Evolutionary conservation across 768 basidiomycete species (phyloP).

Genomic region (Kwoniella dendrophila): DNA sequence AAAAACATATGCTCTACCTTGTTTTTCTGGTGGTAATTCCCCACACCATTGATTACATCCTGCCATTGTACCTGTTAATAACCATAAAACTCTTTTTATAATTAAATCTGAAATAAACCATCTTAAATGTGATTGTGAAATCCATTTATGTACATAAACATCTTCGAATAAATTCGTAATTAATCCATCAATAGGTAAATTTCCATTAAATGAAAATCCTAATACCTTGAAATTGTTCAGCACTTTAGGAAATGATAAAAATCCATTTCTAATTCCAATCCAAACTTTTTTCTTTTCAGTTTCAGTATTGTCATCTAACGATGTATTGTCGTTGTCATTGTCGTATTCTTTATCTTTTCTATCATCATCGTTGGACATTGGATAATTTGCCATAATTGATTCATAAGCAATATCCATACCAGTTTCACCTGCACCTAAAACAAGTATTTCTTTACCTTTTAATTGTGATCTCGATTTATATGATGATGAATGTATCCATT

Average conservation of each 20-base stretch:
- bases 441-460: constrained; percentile 60
- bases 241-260: constrained; percentile 66
- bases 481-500: constrained; percentile 60
- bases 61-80: constrained; percentile 63
- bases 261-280: constrained; percentile 63
- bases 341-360: too few relatives aligned
- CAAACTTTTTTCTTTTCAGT: constrained; percentile 60
- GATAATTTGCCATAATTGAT: constrained; percentile 59
- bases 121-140: constrained; percentile 62
- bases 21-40: constrained; percentile 62
- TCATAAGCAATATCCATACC: constrained; percentile 65
- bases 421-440: constrained; percentile 67
- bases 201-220: constrained; percentile 58
- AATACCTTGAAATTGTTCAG: constrained; percentile 66
- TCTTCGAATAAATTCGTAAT: constrained; percentile 66
- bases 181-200: constrained; percentile 58
- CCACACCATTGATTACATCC: constrained; percentile 70
- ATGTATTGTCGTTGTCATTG: too few relatives aligned
- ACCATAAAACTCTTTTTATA: constrained; percentile 65
- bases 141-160: constrained; percentile 64
- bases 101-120: constrained; percentile 66
- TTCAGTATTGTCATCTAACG: too few relatives aligned
- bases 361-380: too few relatives aligned
- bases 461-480: constrained; percentile 63
- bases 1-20: constrained; percentile 68